These are phyloP conservation scores for Knoxdaviesia proteae DNA, from an alignment of 2,329 filamentous ascomycete genomes.

Conservation along the genomic window DNA sequence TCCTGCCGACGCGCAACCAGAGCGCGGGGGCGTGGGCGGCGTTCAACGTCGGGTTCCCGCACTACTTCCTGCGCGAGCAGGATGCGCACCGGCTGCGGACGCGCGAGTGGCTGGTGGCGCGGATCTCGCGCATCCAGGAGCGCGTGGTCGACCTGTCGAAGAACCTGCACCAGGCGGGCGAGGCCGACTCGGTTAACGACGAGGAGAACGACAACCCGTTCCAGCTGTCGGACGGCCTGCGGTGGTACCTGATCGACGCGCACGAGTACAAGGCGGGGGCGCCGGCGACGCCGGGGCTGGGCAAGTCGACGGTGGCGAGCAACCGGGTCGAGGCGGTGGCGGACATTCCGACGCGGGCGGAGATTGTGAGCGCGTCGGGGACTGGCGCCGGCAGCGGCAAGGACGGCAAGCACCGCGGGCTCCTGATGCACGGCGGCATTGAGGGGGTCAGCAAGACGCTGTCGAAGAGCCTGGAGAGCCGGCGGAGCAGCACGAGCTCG, in stretches of 20 bases:
- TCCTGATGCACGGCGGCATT: conserved; percentile 32
- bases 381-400: conserved; percentile 3
- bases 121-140: conserved; percentile 80
- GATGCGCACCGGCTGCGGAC: conserved; percentile 67
- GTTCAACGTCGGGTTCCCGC: conserved; percentile 92
- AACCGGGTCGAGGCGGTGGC: conserved; percentile 75
- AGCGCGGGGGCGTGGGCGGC: conserved; percentile 91
- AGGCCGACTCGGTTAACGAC: conserved; percentile 29
- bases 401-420: conserved; percentile 21
- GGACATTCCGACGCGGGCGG: conserved; percentile 34
- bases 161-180: conserved; percentile 34
- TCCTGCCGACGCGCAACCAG: conserved; percentile 86
- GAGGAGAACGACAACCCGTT: conserved; percentile 92
- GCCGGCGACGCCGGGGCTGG: conserved; percentile 77
- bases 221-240: conserved; percentile 78
- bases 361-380: conserved; percentile 5
- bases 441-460: conserved; percentile 58
- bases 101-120: conserved; percentile 89
- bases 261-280: conserved; percentile 80
- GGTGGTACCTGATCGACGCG: conserved; percentile 93
- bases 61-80: conserved; percentile 90
- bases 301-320: conserved; percentile 77
- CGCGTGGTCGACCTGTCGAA: conserved; percentile 82
- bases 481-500: conserved; percentile 58
- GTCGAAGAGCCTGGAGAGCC: conserved; percentile 76